Conservation (phyloP, 805 yeast genomes). For the Metschnikowia peoriensis region DNA sequence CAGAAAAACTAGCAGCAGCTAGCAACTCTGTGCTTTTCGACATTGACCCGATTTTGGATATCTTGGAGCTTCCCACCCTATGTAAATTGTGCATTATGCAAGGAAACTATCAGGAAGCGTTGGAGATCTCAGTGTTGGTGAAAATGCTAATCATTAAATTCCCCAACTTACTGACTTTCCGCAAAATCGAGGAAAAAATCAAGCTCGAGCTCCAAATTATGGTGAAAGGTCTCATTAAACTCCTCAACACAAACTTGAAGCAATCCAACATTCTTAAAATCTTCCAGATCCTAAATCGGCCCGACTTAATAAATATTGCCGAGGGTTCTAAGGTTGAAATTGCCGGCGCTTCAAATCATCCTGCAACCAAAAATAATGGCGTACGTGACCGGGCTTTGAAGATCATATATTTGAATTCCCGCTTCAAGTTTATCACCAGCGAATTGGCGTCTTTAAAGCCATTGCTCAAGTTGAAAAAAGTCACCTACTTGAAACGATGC, state of each 20-base stretch:
- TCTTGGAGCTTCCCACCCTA: slow-evolving; percentile 80
- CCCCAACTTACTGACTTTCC: slow-evolving; percentile 55
- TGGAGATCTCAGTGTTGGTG: slow-evolving; percentile 76
- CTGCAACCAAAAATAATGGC: background rate
- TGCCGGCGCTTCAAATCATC: background rate
- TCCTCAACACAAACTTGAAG: slow-evolving; percentile 72
- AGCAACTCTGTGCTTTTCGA: slow-evolving; percentile 48
- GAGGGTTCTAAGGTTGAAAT: background rate
- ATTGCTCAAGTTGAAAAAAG: slow-evolving; percentile 49
- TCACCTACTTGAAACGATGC: slow-evolving; percentile 69
- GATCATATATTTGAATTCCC: slow-evolving; percentile 61
- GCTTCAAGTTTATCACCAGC: slow-evolving; percentile 62
- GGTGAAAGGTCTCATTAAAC: slow-evolving; percentile 66
- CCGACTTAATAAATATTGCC: slow-evolving; percentile 42
- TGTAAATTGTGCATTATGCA: slow-evolving; percentile 80
- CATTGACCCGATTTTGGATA: slow-evolving; percentile 70
- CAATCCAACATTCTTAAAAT: slow-evolving; percentile 79
- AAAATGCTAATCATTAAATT: slow-evolving; percentile 68
- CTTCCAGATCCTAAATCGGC: slow-evolving; percentile 68
- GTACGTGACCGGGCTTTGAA: slow-evolving; percentile 31
- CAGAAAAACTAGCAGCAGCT: slow-evolving; percentile 22
- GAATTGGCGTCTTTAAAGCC: slow-evolving; percentile 62
- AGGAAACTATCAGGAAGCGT: slow-evolving; percentile 86
- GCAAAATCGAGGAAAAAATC: slow-evolving; percentile 49
- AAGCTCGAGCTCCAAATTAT: slow-evolving; percentile 57